These are phyloP conservation scores for Lactarius tabidus DNA, from an alignment of 768 basidiomycete genomes.

Conservation along the genomic window DNA sequence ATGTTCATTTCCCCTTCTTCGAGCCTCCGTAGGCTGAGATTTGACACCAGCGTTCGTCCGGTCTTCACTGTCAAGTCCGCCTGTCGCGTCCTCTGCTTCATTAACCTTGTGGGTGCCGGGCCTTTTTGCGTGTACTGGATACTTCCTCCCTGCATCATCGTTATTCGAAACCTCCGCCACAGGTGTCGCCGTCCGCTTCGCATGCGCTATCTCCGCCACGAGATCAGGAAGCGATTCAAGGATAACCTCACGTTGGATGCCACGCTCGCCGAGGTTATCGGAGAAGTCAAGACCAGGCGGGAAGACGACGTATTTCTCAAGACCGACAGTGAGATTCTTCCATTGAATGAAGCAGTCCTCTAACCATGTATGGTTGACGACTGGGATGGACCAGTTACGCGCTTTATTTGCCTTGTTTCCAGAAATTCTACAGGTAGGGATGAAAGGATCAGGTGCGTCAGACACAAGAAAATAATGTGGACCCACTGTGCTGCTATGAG, in stretches of 20 bases:
- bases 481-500: slow-evolving; percentile 83
- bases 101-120: slow-evolving; percentile 21
- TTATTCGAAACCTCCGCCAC: background rate
- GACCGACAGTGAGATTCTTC: slow-evolving; percentile 60
- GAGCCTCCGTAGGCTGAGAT: background rate
- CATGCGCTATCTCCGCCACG: slow-evolving; percentile 8
- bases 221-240: slow-evolving; percentile 21
- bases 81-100: slow-evolving; percentile 32
- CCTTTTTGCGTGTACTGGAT: slow-evolving; percentile 26
- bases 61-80: slow-evolving; percentile 23
- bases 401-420: slow-evolving; percentile 67
- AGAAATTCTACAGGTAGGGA: slow-evolving; percentile 24
- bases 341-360: slow-evolving; percentile 87
- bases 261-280: slow-evolving; percentile 36
- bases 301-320: slow-evolving; percentile 66
- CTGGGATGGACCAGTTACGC: slow-evolving; percentile 72
- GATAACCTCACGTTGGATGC: slow-evolving; percentile 23
- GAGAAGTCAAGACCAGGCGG: slow-evolving; percentile 66
- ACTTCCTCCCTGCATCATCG: background rate
- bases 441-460: background rate
- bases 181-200: background rate
- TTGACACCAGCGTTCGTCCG: slow-evolving; percentile 24
- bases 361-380: slow-evolving; percentile 89
- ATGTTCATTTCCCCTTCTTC: background rate
- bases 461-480: background rate